These are phyloP conservation scores for Cornus florida DNA, from an alignment of 148 eudicot genomes.

Conservation along the genomic window DNA sequence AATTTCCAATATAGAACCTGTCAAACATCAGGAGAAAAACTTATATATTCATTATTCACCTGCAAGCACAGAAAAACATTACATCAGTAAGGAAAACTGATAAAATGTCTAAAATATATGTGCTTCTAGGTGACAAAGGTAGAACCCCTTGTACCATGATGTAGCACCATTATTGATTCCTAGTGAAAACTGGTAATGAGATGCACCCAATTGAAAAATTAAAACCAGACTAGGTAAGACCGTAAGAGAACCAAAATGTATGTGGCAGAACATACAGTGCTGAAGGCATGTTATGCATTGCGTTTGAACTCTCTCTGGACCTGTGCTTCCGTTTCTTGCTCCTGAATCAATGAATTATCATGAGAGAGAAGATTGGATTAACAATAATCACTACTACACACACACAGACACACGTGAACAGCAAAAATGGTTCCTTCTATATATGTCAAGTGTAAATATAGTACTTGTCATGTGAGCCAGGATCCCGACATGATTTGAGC, in stretches of 20 bases:
- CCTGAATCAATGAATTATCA: conserved; percentile 36
- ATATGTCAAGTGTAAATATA: conserved; percentile 9
- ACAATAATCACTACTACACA: conserved; percentile 4
- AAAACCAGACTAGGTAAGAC: not conserved
- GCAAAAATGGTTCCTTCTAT: too few species aligned
- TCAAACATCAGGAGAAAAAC: not conserved
- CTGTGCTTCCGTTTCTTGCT: conserved; percentile 91
- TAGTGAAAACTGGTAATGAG: not conserved
- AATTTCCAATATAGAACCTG: not conserved
- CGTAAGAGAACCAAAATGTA: not conserved
- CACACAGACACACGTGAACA: too few species aligned
- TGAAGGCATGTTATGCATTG: conserved; percentile 22
- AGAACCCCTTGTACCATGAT: not conserved
- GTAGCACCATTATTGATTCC: not conserved
- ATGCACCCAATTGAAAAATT: not conserved
- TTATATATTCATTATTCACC: not conserved
- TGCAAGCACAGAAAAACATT: not conserved
- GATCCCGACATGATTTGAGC: conserved; percentile 81
- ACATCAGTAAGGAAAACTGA: not conserved
- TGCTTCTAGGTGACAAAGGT: not conserved
- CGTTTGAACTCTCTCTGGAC: conserved; percentile 58
- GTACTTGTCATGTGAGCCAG: conserved; percentile 89
- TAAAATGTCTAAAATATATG: not conserved
- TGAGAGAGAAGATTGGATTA: not conserved
- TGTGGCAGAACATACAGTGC: not conserved